Evolutionary conservation across 192 early-diverging fungal species (phyloP), one percentile per base, ranked within the genome.

Genomic region (Backusella psychrophila): DNA sequence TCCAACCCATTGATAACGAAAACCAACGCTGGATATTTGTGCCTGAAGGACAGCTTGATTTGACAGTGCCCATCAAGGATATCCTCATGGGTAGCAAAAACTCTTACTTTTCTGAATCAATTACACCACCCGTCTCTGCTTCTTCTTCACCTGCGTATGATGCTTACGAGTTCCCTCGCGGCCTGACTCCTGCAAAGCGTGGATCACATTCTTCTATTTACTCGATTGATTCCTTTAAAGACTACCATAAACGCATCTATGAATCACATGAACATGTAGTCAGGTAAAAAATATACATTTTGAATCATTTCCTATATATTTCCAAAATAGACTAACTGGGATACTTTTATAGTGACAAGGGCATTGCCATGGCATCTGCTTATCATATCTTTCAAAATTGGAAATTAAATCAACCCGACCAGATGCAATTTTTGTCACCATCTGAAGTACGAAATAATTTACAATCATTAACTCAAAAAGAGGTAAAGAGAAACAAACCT

Each of bases 361-460:
- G 73, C 15, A 71, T 81, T 52, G 74, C 71, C 39, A 78, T 81
- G 80, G 80, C 80, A 34, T 74, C 76, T 68, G 80, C 80, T 71
- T 81, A 81, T 41, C 76, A 81, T 38, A 71, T 77, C 33, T 69
- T 72, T 66, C 77, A 78, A 70, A 72, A 78, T 66, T 81, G 80
- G 80, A 80, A 72, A 65, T 73, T 72, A 23, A 34, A 77, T 26
- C 74, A 67, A 44, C 56, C 39, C 31, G 69, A 39, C 4, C 29
- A 29, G 29, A 36, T 39, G 23, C 35, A 41, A 2, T 42, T 36
- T 41, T 59, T 49, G 66, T 42, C 34, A 6, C n/a, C 68, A 17
- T 19, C 23, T 44, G 56, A 72, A 46, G 33, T 33, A 9, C 41
- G 72, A 36, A 26, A n/a, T 29, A 29, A 38, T 35, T 66, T 78